phyloP scores from a whole-genome alignment of 768 basidiomycete genomes.

The Kwoniella sp. region DNA sequence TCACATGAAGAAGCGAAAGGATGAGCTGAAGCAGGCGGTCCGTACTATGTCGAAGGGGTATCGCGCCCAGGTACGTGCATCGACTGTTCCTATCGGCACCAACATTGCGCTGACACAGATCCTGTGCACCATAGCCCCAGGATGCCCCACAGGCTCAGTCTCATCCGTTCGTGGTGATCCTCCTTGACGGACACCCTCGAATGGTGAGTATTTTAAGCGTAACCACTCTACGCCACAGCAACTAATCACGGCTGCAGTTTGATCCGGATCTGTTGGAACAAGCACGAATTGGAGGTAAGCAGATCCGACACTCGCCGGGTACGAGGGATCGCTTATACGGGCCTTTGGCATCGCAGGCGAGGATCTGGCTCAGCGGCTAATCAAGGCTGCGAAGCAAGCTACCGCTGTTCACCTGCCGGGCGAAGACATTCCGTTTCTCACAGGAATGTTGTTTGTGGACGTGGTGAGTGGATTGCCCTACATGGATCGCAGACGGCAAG shows the following conservation, averaged over 20 bases:
- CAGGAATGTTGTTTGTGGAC: constrained; percentile 30
- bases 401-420: constrained; percentile 5
- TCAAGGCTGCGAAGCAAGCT: background rate
- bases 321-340: too few species aligned
- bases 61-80: background rate
- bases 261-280: constrained; percentile 3
- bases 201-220: constrained; percentile 16
- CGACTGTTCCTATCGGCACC: too few species aligned
- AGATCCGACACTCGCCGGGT: too few species aligned
- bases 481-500: too few species aligned
- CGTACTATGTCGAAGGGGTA: background rate
- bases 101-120: too few species aligned
- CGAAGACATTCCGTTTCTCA: background rate
- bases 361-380: constrained; percentile 2
- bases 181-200: constrained; percentile 27
- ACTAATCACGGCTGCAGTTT: constrained; percentile 10
- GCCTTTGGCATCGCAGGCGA: constrained; percentile 3
- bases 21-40: background rate
- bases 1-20: background rate
- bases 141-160: too few species aligned
- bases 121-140: too few species aligned
- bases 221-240: too few species aligned
- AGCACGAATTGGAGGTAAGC: background rate
- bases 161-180: constrained; percentile 15
- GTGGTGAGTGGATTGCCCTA: too few species aligned